Percentiles rank a stretch among this genome's conserved stretches.
Conservation (phyloP, 1,139 yeast species). For the Nakaseomyces kungkrabaensis region DNA sequence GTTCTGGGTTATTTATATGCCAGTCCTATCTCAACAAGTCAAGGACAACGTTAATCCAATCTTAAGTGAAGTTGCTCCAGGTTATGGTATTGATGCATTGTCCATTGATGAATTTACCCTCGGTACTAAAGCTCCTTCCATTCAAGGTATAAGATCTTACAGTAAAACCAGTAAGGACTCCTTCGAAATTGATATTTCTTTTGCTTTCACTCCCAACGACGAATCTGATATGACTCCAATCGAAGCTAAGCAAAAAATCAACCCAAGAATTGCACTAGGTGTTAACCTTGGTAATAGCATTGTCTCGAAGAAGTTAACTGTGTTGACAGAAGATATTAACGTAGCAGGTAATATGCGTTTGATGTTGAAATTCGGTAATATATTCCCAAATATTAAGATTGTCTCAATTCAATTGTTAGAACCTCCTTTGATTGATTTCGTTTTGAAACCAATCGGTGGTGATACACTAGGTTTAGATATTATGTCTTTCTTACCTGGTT, state of each 20-base stretch:
- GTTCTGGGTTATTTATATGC: constrained; percentile 84
- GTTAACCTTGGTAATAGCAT: constrained; percentile 72
- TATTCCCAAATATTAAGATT: constrained; percentile 64
- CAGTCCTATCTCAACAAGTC: constrained; percentile 70
- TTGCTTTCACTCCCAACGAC: constrained; percentile 71
- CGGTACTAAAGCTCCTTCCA: constrained; percentile 71
- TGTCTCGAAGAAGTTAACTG: constrained; percentile 63
- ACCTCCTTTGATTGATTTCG: constrained; percentile 68
- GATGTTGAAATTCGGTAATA: constrained; percentile 48
- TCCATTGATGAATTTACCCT: constrained; percentile 66
- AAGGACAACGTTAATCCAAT: constrained; percentile 55
- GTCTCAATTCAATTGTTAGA: constrained; percentile 66
- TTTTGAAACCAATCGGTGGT: constrained; percentile 81
- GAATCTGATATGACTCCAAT: constrained; percentile 73
- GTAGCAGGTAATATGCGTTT: constrained; percentile 63
- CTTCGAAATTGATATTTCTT: constrained; percentile 77
- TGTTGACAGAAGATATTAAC: constrained; percentile 70
- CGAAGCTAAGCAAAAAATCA: constrained; percentile 57
- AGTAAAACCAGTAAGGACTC: constrained; percentile 55
- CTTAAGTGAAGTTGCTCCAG: constrained; percentile 65
- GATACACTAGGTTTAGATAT: constrained; percentile 74
- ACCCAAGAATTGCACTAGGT: constrained; percentile 72
- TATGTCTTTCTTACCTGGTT: constrained; percentile 75
- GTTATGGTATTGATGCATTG: constrained; percentile 66
- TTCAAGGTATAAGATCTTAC: constrained; percentile 60